Evolutionary conservation across 2,329 filamentous ascomycete species (phyloP), one percentile per base, ranked within the genome.

Genomic region (Sarocladium strictum): DNA sequence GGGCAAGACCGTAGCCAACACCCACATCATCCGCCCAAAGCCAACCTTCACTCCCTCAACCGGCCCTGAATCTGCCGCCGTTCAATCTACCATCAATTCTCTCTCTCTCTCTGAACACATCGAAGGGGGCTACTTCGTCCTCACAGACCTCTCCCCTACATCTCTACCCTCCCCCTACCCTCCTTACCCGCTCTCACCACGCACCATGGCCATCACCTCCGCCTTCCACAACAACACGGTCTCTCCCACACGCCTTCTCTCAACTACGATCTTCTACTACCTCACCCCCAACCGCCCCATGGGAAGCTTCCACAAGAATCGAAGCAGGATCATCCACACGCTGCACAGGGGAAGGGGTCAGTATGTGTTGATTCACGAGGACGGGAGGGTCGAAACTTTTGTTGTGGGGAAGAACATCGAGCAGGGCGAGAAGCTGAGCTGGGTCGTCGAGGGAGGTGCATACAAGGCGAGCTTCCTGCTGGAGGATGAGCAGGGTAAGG

Each of bases 391-490:
- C n/a, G 84, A 88, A 68, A 79, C 73, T 6, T 88, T 86, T 60
- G 66, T 84, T 3, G 85, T 88, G 1, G 85, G 84, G 0, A 73
- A 72, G 12, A 70, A 85, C 63, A 69, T 87, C 4, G 71, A 69
- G 3, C 67, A 63, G 0, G 85, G 84, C 1, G 85, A 89, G 71
- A 78, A 65, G 64, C 59, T 85, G 62, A 83, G 87, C 65, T 89
- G 85, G 85, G 73, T 86, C 57, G 84, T 89, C 7, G 82, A 86
- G 53, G 84, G 85, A 0, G 84, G 81, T 3, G 81, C 83, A 65
- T 89, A 78, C 64, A 89, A 88, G 68, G 79, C 78, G 11, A 84
- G 76, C 61, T 86, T 78, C 65, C 62, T 88, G 55, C 65, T 86
- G 29, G 43, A 54, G 26, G 53, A 55, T n/a, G 50, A 27, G 9